Base-by-base conservation (phyloP, 768 basidiomycete species). In the Termitomyces sp. region DNA sequence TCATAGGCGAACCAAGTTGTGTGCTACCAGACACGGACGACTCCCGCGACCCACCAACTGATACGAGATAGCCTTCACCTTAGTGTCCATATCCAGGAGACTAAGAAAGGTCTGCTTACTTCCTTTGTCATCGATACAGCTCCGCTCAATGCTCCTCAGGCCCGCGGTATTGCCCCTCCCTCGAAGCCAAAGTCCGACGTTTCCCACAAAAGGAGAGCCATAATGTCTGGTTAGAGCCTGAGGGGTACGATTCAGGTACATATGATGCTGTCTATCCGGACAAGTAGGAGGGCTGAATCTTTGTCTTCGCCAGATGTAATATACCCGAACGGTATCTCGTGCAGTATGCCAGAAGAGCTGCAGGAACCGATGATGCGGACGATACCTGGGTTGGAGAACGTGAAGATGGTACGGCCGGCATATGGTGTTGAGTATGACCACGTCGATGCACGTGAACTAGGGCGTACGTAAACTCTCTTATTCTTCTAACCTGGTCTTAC, bases 381-480 rank as follows among this genome's bases (percentile, higher is more conserved):
- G 0, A 85, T 96, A 39, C 86, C 85, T 1, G 94, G 94, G 0
- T 74, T 96, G 27, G 91, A 95, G 72, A 86, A 88, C 27, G 94
- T 88, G 30, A 83, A 87, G 66, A 89, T 96, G 80, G 81, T 91
- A 4, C 75, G 80, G 63, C 93, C 93, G 1, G 94, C 92, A 0
- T 96, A 95, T 72, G 94, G 94, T 2, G 92, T 96, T 33, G 93
- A 96, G 69, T 96, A 96, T 62, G 94, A 96, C 67, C 86, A 92
- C 66, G 79, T 96, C 12, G 93, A 96, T 73, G 88, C 94, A 9
- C 76, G 91, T 22, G 93, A 95, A 62, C 79, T 96, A 37, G 75
- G 74, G 32, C 75, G 91, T 91, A 61, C 62, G 89, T 79, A 6
- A 24, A 1, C 55, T 42, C 22, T 16, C 48, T 46, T 36, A 24